Evolutionary conservation across 2,329 filamentous ascomycete species (phyloP).

Genomic region (Aspergillus fijiensis): DNA sequence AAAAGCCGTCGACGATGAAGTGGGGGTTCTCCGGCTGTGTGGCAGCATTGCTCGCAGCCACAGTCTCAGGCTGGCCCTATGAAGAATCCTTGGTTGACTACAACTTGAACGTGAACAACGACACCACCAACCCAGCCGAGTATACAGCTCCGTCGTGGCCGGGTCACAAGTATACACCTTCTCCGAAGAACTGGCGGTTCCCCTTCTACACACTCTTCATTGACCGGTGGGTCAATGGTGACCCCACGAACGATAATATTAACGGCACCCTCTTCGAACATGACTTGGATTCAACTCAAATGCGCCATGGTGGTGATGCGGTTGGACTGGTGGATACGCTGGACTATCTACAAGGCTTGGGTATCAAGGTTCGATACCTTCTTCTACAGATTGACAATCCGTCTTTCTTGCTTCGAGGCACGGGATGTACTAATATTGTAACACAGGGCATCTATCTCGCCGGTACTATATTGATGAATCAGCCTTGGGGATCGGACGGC

Average conservation of each 20-base stretch:
- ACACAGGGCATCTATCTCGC: conserved; percentile 60
- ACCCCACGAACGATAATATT: conserved; percentile 63
- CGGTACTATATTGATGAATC: conserved; percentile 64
- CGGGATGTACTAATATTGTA: conserved; percentile 9
- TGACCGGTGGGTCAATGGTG: conserved; percentile 64
- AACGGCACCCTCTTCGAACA: conserved; percentile 63
- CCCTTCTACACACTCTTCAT: conserved; percentile 66
- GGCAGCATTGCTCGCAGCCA: conserved; percentile 29
- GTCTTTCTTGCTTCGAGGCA: neutral
- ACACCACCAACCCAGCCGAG: conserved; percentile 56
- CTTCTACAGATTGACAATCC: neutral
- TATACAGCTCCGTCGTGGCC: conserved; percentile 58
- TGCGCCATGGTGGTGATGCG: conserved; percentile 63
- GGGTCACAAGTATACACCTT: conserved; percentile 53
- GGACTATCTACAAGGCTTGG: conserved; percentile 65
- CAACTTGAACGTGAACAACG: conserved; percentile 62
- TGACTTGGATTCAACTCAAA: conserved; percentile 60
- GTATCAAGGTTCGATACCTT: conserved; percentile 52
- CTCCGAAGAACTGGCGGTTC: conserved; percentile 63
- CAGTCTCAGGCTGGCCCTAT: conserved; percentile 44
- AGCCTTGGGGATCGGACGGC: conserved; percentile 62
- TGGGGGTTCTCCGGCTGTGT: conserved; percentile 28
- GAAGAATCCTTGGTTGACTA: conserved; percentile 53
- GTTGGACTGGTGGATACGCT: conserved; percentile 58
- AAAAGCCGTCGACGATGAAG: conserved; percentile 30